Evolutionary conservation across 2,329 filamentous ascomycete genomes (phyloP).

Genomic region (Colletotrichum abscissum): DNA sequence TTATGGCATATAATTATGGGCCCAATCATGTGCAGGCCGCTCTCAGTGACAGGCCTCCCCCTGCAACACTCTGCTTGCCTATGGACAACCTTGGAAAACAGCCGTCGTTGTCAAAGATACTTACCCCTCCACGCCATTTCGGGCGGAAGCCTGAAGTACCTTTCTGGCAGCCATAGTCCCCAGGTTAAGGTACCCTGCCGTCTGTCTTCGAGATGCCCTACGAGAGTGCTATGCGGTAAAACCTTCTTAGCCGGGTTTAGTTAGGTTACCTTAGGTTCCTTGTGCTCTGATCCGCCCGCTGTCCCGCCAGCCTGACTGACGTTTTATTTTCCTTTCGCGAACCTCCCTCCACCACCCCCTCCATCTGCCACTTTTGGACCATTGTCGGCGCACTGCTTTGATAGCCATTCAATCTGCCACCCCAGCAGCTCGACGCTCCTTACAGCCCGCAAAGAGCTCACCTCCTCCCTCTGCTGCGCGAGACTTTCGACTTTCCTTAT

Average conservation of each 20-base stretch:
- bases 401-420: constrained; percentile 27
- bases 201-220: background rate
- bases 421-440: constrained; percentile 27
- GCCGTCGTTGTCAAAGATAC: background rate
- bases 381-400: constrained; percentile 24
- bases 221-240: background rate
- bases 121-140: background rate
- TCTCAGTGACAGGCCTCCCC: constrained; percentile 1
- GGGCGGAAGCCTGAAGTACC: background rate
- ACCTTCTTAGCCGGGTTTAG: constrained; percentile 8
- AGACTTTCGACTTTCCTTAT: background rate
- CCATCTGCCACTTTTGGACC: constrained; percentile 30
- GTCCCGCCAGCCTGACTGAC: constrained; percentile 36
- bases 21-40: background rate
- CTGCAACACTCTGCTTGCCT: background rate
- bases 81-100: background rate
- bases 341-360: constrained; percentile 30
- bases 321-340: constrained; percentile 36
- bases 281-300: constrained; percentile 25
- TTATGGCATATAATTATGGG: background rate
- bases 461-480: background rate
- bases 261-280: constrained; percentile 20
- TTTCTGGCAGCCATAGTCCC: background rate
- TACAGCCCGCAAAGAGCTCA: constrained; percentile 9
- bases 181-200: constrained; percentile 6